These are phyloP conservation scores for Tritrichomonas foetus DNA, from an alignment of 208 protist species.

Conservation along the genomic window DNA sequence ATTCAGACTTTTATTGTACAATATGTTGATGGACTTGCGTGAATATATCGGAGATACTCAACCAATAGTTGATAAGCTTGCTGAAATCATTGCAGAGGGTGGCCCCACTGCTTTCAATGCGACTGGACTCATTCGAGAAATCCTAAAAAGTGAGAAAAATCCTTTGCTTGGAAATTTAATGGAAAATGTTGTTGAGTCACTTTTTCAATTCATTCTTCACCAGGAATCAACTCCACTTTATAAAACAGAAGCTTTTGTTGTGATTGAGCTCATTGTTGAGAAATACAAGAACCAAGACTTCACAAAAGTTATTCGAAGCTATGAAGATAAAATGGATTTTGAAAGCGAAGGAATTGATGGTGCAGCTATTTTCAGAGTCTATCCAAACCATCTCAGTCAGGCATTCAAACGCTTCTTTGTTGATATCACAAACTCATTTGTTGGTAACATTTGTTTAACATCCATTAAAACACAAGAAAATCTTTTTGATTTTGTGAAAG, in stretches of 20 bases:
- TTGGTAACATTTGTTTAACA: background rate
- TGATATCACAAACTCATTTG: background rate
- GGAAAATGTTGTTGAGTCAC: background rate
- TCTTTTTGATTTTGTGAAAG: background rate
- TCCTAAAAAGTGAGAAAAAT: background rate
- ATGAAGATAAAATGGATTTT: background rate
- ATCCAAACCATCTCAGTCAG: background rate
- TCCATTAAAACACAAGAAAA: background rate
- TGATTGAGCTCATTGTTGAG: background rate
- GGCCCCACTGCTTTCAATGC: background rate
- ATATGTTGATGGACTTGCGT: background rate
- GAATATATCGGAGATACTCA: background rate
- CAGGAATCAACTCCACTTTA: background rate
- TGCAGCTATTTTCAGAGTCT: background rate
- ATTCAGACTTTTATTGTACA: background rate
- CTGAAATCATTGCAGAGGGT: background rate
- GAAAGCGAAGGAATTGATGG: background rate
- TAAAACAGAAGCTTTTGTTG: background rate
- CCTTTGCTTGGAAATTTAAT: background rate
- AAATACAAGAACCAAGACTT: background rate
- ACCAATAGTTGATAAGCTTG: background rate
- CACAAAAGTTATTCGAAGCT: background rate
- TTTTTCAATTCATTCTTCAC: background rate
- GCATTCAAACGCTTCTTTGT: background rate
- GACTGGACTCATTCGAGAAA: background rate